Evolutionary conservation across 2,329 filamentous ascomycete species (phyloP).

Genomic region (Pseudocercospora vitis): DNA sequence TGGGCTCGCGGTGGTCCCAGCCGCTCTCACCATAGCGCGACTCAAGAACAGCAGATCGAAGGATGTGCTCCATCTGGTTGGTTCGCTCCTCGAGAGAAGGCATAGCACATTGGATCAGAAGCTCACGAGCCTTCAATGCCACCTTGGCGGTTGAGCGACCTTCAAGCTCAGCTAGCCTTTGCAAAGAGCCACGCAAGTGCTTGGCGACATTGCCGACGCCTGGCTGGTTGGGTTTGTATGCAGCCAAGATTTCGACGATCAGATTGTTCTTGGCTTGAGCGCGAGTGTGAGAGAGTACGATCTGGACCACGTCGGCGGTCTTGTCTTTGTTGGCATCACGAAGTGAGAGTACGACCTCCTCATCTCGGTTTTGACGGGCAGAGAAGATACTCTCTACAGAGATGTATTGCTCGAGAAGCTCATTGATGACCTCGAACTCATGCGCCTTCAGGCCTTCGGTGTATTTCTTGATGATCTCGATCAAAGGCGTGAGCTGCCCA

Average conservation of each 20-base stretch:
- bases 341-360: conserved; percentile 89
- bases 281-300: conserved; percentile 88
- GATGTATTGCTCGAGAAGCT: conserved; percentile 77
- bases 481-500: conserved; percentile 70
- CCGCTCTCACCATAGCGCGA: conserved; percentile 97
- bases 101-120: conserved; percentile 94
- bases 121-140: conserved; percentile 91
- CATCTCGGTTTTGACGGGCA: conserved; percentile 78
- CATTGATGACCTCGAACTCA: conserved; percentile 79
- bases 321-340: conserved; percentile 97
- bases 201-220: conserved; percentile 84
- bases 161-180: conserved; percentile 86
- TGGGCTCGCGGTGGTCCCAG: conserved; percentile 93
- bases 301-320: conserved; percentile 78
- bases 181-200: conserved; percentile 77
- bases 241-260: conserved; percentile 83
- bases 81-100: conserved; percentile 94
- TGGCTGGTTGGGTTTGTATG: conserved; percentile 93
- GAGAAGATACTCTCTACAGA: conserved; percentile 86
- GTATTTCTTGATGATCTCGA: conserved; percentile 76
- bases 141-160: conserved; percentile 88
- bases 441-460: conserved; percentile 84
- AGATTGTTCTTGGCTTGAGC: conserved; percentile 93
- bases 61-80: conserved; percentile 96
- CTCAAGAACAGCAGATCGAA: conserved; percentile 91